Evolutionary conservation across 768 basidiomycete genomes (phyloP), one percentile per base, ranked within the genome.

Genomic region (Leccinellum luteum): DNA sequence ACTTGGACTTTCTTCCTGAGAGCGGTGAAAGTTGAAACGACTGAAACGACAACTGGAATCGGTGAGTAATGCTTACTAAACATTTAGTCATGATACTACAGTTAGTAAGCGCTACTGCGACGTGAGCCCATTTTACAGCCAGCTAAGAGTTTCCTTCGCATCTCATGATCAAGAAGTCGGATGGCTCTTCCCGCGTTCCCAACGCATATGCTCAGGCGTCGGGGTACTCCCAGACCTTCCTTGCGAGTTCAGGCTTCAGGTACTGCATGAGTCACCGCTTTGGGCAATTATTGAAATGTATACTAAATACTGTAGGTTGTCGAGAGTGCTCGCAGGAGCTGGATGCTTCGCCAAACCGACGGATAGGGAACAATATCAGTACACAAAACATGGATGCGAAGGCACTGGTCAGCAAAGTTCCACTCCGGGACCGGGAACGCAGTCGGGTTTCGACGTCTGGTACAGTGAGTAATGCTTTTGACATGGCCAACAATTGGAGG

Each of bases 381-480:
- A 0, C 64, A 56, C 1, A 32, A 31, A 8, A 56, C 56, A 14
- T 56, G 52, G 30, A 62, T 47, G 0, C 57, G 58, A 21, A 64
- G 38, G 25, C 57, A 59, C 4, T 38, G 41, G 27, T 51, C 60
- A 3, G 15, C 34, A 35, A 44, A 14, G 7, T 48, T 34, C 1
- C 48, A 43, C 23, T 27, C 32, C 0, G 56, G 44, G 3, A 56
- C 58, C 0, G 56, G 59, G 13, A 48, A 13, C 31, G 13, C 31
- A 12, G 13, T 6, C 6, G 14, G 14, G 14, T 34, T 31, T 34
- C 14, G 6, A 34, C 32, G 6, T 6, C 14, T 14, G 32, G 14
- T 14, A 14, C 12, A 13, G 31, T n/a, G 31, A 32, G 31, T 32
- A 14, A 32, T 32, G 13, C 31, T 32, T 13, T 13, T 13, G 31